phyloP scores from a whole-genome alignment of 108 stramenopile genomes.

The Thalassiosira profunda region DNA sequence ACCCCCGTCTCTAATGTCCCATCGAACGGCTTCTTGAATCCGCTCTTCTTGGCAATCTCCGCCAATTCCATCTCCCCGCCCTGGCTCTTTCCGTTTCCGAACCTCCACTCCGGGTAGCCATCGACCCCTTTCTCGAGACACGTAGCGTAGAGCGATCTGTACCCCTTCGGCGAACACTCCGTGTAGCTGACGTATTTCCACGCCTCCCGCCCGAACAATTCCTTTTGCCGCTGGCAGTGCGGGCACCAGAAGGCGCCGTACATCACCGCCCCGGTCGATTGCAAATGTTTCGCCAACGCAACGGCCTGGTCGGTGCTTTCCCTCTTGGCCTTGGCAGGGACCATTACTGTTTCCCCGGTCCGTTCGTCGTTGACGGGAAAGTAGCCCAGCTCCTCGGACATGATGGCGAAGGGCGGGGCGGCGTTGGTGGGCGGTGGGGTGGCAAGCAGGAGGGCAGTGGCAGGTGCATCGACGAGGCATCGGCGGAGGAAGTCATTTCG shows the following conservation, averaged over 20 bases:
- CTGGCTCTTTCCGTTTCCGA: slow-evolving; percentile 43
- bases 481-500: slow-evolving; percentile 17
- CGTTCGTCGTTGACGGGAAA: slow-evolving; percentile 78
- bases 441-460: not conserved
- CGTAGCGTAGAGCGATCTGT: slow-evolving; percentile 32
- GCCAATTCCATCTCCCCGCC: slow-evolving; percentile 47
- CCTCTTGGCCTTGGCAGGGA: slow-evolving; percentile 68
- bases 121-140: slow-evolving; percentile 58
- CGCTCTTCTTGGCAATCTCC: slow-evolving; percentile 45
- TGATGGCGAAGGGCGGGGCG: slow-evolving; percentile 84
- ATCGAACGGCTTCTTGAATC: slow-evolving; percentile 37
- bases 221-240: slow-evolving; percentile 84
- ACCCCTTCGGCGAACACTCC: slow-evolving; percentile 84
- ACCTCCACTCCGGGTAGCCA: slow-evolving; percentile 79
- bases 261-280: slow-evolving; percentile 62
- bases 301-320: slow-evolving; percentile 74
- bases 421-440: slow-evolving; percentile 39
- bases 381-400: slow-evolving; percentile 91
- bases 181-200: slow-evolving; percentile 68
- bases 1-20: slow-evolving; percentile 38
- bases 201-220: slow-evolving; percentile 85
- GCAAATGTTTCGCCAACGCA: slow-evolving; percentile 60
- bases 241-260: slow-evolving; percentile 92
- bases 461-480: not conserved
- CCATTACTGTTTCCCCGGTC: slow-evolving; percentile 56